Evolutionary conservation across 2,329 filamentous ascomycete genomes (phyloP), one percentile per base, ranked within the genome.

Genomic region (Paecilomyces formosus): DNA sequence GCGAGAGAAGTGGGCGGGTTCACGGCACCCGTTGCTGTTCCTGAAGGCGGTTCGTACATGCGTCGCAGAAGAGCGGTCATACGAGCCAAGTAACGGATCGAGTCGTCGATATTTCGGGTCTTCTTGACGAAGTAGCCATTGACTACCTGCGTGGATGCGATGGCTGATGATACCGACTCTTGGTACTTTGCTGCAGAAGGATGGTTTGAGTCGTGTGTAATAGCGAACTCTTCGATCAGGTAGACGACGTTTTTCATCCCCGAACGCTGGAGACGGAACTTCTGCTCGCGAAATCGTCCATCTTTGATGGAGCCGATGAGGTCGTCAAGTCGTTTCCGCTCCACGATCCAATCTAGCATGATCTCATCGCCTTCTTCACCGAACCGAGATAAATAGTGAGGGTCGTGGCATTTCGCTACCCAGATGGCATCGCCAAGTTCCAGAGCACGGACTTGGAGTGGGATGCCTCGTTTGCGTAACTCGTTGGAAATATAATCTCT

Each of bases 241-340:
- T 93, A 94, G 39, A 90, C 81, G 13, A 92, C 87, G 65, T 92
- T 88, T 59, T 83, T 84, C n/a, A 90, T 79, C 0, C 89, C 89
- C 0, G 85, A 89, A 55, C 85, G 85, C 57, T 83, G 82, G 11
- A 93, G 79, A 1, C 90, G 86, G 68, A 92, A 93, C 69, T 94
- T 93, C 69, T 94, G 90, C 70, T 94, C 90, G 64, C 88, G 87
- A 65, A 92, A 93, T 2, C 90, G 85, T 1, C 89, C 88, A 62
- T 93, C 90, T 71, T 89, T 91, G 74, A 94, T 90, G 61, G 88
- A 92, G 55, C 82, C 78, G n/a, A 93, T 81, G 53, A 94, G 76
- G 70, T 94, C 90, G 67, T 93, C 89, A 0, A 92, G 81, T 8
- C 90, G 81, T 70, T 94, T 94, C 61, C 90, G 82, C 74, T 94